A percentile compares a stretch with the other conserved stretches of the same genome.
phyloP scores from a whole-genome alignment of 2,329 filamentous ascomycete species.

The Curvularia sp. region DNA sequence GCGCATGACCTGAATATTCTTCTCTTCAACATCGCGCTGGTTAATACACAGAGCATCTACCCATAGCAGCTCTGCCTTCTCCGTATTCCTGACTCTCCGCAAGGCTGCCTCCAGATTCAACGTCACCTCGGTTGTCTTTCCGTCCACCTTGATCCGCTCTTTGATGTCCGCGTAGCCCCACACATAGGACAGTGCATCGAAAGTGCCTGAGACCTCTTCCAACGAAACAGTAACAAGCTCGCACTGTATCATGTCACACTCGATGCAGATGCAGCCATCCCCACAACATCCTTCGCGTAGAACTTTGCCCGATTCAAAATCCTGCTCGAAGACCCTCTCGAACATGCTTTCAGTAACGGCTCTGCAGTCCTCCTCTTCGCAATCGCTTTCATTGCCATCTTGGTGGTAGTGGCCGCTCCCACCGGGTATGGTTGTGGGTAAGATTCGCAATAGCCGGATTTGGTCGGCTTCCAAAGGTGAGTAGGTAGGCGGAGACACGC shows the following conservation, averaged over 20 bases:
- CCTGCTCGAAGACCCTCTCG: neutral
- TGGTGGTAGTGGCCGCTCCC: neutral
- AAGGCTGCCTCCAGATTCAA: slow-evolving; percentile 10
- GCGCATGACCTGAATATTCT: slow-evolving; percentile 18
- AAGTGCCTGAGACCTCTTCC: neutral
- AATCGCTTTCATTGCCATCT: neutral
- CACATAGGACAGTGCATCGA: slow-evolving; percentile 13
- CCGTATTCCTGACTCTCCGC: neutral
- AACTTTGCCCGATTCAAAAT: neutral
- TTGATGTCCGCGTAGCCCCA: slow-evolving; percentile 6
- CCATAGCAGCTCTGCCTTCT: slow-evolving; percentile 13
- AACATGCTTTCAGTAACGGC: neutral
- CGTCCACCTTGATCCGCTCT: slow-evolving; percentile 1
- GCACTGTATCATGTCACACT: slow-evolving; percentile 10
- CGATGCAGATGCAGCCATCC: neutral
- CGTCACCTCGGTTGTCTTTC: neutral
- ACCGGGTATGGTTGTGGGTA: neutral
- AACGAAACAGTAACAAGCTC: slow-evolving; percentile 7
- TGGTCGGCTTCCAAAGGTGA: neutral
- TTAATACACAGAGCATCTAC: slow-evolving; percentile 23
- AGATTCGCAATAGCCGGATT: neutral
- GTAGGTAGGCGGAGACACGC: neutral
- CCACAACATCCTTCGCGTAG: neutral
- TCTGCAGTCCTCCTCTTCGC: neutral
- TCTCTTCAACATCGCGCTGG: slow-evolving; percentile 18